Evolutionary conservation across 2,329 filamentous ascomycete genomes (phyloP).

Genomic region (Aspergillus niger): DNA sequence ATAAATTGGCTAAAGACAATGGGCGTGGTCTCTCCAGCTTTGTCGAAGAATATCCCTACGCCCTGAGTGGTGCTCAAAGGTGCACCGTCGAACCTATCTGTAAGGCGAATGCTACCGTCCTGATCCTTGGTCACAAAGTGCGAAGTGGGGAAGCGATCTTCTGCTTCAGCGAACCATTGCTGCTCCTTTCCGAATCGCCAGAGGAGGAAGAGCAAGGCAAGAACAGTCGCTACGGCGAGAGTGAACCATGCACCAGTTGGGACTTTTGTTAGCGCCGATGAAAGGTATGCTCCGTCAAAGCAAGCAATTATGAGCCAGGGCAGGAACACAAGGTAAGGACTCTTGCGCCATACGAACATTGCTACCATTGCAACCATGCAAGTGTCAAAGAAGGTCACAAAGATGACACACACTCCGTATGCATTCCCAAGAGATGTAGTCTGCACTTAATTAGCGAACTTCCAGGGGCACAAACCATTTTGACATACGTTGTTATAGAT

Average conservation of each 20-base stretch:
- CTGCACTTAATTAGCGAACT: conserved; percentile 32
- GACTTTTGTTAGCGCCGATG: conserved; percentile 70
- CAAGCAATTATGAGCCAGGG: conserved; percentile 42
- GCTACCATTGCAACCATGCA: conserved; percentile 72
- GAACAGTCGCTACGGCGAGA: conserved; percentile 62
- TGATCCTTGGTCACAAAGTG: conserved; percentile 13
- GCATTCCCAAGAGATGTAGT: conserved; percentile 71
- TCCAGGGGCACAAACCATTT: neutral
- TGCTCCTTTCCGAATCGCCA: conserved; percentile 80
- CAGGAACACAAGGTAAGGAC: conserved; percentile 67
- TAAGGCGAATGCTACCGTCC: conserved; percentile 8
- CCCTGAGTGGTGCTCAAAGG: conserved; percentile 55
- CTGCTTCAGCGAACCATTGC: conserved; percentile 71
- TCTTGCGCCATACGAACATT: conserved; percentile 71
- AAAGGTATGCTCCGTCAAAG: conserved; percentile 68
- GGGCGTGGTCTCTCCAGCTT: conserved; percentile 66
- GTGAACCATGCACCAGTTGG: conserved; percentile 80
- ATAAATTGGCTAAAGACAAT: conserved; percentile 73
- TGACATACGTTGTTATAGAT: conserved; percentile 64
- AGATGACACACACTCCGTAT: conserved; percentile 77
- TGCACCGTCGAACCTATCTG: conserved; percentile 38
- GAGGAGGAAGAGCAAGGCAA: conserved; percentile 67
- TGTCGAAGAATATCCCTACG: conserved; percentile 77
- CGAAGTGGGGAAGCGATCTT: conserved; percentile 57
- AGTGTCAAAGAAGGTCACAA: conserved; percentile 77